Conservation (phyloP, 1,284 basidiomycete species). For the Sporisorium iseilematis-ciliati region DNA sequence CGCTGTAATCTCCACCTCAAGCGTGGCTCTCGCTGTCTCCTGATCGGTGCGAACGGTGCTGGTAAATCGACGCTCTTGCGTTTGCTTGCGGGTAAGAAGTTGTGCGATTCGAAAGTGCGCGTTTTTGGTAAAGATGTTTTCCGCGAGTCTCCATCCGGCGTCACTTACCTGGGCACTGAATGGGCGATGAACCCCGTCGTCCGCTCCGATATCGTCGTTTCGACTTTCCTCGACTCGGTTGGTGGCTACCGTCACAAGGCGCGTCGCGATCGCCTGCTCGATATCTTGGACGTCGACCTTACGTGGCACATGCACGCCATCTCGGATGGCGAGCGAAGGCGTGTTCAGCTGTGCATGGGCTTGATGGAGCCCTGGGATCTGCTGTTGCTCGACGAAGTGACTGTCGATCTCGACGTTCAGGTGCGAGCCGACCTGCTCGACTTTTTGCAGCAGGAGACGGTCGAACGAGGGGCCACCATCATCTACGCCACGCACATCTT, state of each 20-base stretch:
- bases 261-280: conserved; percentile 84
- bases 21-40: conserved; percentile 62
- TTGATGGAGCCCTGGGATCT: conserved; percentile 96
- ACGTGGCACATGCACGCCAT: conserved; percentile 84
- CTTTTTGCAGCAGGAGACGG: conserved; percentile 87
- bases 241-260: conserved; percentile 94
- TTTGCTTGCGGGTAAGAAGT: conserved; percentile 87
- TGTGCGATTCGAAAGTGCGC: conserved; percentile 58
- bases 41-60: conserved; percentile 74
- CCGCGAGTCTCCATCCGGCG: conserved; percentile 61
- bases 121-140: conserved; percentile 69
- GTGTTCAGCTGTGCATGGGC: conserved; percentile 96
- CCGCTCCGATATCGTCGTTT: conserved; percentile 73
- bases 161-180: conserved; percentile 82
- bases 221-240: conserved; percentile 82
- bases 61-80: conserved; percentile 96
- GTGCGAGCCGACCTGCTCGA: conserved; percentile 90
- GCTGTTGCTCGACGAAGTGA: conserved; percentile 94
- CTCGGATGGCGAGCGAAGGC: conserved; percentile 92
- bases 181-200: conserved; percentile 98
- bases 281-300: conserved; percentile 91
- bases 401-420: conserved; percentile 97
- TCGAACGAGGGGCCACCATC: conserved; percentile 85
- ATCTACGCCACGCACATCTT: conserved; percentile 76
- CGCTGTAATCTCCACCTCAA: conserved; percentile 60